A percentile compares a stretch with the other conserved stretches of the same genome.
phyloP scores from a whole-genome alignment of 2,329 filamentous ascomycete species.

The Trichoderma breve region DNA sequence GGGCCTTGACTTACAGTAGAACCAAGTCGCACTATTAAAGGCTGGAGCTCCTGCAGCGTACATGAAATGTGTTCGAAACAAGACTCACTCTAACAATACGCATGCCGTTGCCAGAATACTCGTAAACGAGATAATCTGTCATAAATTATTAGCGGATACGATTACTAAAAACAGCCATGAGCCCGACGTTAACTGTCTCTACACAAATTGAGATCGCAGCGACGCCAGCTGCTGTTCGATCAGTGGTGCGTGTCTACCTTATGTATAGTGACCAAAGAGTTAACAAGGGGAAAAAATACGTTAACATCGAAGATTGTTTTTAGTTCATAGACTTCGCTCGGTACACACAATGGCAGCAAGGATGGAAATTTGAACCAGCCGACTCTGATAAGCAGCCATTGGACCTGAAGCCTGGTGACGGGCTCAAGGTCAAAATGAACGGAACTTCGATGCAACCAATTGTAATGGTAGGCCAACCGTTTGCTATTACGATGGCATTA shows the following conservation, averaged over 20 bases:
- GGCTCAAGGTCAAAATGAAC: neutral
- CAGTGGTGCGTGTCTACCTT: neutral
- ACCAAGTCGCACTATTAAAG: neutral
- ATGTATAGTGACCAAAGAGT: neutral
- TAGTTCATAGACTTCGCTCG: neutral
- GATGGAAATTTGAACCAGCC: neutral
- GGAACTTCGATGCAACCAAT: neutral
- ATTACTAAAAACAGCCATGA: neutral
- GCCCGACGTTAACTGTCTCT: neutral
- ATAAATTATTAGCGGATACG: neutral
- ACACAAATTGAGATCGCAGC: neutral
- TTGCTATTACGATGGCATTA: neutral
- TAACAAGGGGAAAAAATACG: neutral
- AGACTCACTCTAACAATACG: neutral
- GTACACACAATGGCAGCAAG: neutral
- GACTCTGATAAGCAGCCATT: neutral
- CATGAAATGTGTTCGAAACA: neutral
- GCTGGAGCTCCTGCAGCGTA: neutral
- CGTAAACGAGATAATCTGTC: neutral
- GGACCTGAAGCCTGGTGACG: neutral
- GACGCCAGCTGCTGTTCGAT: neutral
- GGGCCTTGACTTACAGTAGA: neutral
- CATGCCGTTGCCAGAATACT: neutral
- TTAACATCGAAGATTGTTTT: neutral
- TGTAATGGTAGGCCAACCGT: neutral